Evolutionary conservation across 1,284 basidiomycete species (phyloP).

Genomic region (Fomitiporia mediterranea): DNA sequence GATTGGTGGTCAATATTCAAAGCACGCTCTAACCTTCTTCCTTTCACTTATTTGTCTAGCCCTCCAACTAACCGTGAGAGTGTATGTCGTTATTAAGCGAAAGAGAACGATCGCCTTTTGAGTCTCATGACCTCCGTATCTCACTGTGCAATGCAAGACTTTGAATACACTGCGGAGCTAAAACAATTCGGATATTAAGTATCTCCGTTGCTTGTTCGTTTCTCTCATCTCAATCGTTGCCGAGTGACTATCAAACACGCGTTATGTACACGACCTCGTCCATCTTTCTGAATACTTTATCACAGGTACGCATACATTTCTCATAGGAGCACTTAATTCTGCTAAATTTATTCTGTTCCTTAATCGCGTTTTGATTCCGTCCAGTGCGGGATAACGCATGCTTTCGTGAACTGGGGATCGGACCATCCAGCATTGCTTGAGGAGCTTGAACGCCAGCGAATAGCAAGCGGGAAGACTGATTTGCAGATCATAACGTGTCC

Average conservation of each 20-base stretch:
- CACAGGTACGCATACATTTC: conserved; percentile 31
- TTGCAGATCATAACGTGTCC: conserved; percentile 59
- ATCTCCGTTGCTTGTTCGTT: no score
- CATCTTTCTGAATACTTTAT: conserved; percentile 53
- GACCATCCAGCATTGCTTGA: conserved; percentile 69
- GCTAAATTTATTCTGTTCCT: not conserved
- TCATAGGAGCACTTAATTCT: not conserved
- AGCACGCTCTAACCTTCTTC: no score
- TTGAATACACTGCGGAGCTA: no score
- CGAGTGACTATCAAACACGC: not conserved
- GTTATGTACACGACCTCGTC: conserved; percentile 53
- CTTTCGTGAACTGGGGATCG: conserved; percentile 72
- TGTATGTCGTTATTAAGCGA: not conserved
- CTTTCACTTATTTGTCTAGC: no score
- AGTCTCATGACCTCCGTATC: no score
- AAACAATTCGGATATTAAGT: no score
- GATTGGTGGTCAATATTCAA: no score
- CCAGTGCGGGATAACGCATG: conserved; percentile 53
- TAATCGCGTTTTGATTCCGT: not conserved
- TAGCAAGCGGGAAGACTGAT: conserved; percentile 35
- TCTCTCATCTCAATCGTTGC: no score
- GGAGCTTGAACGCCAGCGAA: conserved; percentile 54
- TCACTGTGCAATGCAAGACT: no score
- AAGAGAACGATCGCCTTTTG: no score
- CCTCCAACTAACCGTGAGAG: not conserved